Conservation (phyloP, 2,329 filamentous ascomycete species). For the Cladosporium velox region DNA sequence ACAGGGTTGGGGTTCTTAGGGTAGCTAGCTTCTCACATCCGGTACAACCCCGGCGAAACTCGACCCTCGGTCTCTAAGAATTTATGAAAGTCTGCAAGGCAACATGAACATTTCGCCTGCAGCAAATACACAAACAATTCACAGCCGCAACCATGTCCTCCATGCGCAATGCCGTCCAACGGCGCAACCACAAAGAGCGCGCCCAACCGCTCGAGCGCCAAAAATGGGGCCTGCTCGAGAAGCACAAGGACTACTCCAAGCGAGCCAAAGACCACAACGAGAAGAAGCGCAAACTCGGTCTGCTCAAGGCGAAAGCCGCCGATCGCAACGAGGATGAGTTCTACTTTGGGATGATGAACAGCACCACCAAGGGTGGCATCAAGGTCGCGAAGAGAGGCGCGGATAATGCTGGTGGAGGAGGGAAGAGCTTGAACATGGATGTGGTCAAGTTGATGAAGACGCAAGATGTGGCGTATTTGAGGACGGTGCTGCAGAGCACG, state of each 20-base stretch:
- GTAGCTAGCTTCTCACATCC: not conserved
- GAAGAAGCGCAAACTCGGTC: slow-evolving; percentile 62
- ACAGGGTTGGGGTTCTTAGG: not conserved
- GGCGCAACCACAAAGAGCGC: slow-evolving; percentile 86
- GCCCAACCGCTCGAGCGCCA: slow-evolving; percentile 80
- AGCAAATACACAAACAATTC: not conserved
- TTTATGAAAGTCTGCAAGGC: slow-evolving; percentile 2
- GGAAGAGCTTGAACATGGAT: slow-evolving; percentile 52
- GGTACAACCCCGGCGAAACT: not conserved
- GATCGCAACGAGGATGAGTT: slow-evolving; percentile 69
- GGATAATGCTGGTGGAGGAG: slow-evolving; percentile 35
- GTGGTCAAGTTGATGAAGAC: slow-evolving; percentile 66
- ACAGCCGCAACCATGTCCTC: slow-evolving; percentile 51
- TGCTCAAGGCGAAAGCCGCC: slow-evolving; percentile 60
- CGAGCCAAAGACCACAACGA: slow-evolving; percentile 64
- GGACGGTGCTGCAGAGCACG: slow-evolving; percentile 59
- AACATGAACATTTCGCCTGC: not conserved
- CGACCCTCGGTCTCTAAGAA: slow-evolving; percentile 6
- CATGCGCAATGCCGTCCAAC: slow-evolving; percentile 66
- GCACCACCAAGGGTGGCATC: slow-evolving; percentile 49
- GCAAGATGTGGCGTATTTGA: slow-evolving; percentile 63
- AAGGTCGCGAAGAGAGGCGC: slow-evolving; percentile 50
- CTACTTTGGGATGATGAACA: slow-evolving; percentile 64
- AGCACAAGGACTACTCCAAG: slow-evolving; percentile 80
- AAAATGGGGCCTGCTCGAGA: slow-evolving; percentile 90